These are phyloP conservation scores for Dictyostelium purpureum DNA, from an alignment of 78 protist genomes.

Conservation along the genomic window DNA sequence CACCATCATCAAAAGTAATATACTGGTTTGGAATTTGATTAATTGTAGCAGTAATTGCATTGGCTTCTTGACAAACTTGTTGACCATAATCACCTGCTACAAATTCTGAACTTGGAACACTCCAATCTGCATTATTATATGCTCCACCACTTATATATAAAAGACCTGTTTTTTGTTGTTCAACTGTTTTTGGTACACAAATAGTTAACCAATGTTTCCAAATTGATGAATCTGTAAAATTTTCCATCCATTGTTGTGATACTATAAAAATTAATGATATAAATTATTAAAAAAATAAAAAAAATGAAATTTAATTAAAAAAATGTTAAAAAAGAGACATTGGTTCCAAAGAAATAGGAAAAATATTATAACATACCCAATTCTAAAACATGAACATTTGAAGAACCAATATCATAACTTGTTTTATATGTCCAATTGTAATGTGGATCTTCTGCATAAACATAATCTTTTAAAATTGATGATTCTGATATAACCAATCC, in stretches of 20 bases:
- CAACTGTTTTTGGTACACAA: conserved; percentile 18
- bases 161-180: not conserved
- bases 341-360: not conserved
- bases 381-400: conserved; percentile 13
- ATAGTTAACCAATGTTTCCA: conserved; percentile 72
- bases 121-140: conserved; percentile 3
- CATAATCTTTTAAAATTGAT: conserved; percentile 23
- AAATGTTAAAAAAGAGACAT: too few relatives aligned
- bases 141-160: conserved; percentile 46
- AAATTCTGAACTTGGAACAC: not conserved
- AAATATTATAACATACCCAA: conserved; percentile 3
- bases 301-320: not conserved
- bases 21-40: conserved; percentile 73
- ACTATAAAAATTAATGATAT: not conserved
- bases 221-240: conserved; percentile 4
- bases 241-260: conserved; percentile 61
- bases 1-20: conserved; percentile 41
- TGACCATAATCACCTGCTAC: not conserved
- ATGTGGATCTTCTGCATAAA: conserved; percentile 34
- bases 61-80: conserved; percentile 7
- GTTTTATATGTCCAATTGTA: conserved; percentile 34
- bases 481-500: not conserved
- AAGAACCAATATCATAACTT: not conserved
- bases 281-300: not conserved
- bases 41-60: conserved; percentile 14